phyloP scores from a whole-genome alignment of 169 alveolate genomes.

The Cryptosporidium ubiquitum region DNA sequence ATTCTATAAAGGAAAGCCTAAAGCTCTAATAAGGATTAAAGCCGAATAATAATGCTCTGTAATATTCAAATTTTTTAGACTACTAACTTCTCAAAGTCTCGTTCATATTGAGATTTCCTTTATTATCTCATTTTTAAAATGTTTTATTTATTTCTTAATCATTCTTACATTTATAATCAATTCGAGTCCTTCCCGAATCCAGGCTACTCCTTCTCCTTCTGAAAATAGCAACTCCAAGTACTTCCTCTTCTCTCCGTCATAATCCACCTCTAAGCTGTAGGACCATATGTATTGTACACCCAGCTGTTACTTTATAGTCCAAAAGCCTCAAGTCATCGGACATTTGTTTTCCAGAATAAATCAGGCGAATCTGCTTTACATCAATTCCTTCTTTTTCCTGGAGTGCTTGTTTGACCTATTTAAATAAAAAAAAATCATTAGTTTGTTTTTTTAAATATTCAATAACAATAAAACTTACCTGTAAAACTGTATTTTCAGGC shows the following conservation, averaged over 20 bases:
- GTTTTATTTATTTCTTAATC: not conserved
- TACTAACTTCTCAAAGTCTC: not conserved
- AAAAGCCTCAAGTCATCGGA: conserved; percentile 88
- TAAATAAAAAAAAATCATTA: not conserved
- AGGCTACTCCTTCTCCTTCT: no score
- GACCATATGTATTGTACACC: conserved; percentile 95
- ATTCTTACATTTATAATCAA: not conserved
- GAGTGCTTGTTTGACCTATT: conserved; percentile 87
- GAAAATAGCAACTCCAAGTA: not conserved
- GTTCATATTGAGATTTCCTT: not conserved
- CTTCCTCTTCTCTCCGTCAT: not conserved
- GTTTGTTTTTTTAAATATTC: not conserved
- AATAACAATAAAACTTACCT: no score
- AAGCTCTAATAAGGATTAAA: not conserved
- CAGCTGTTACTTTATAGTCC: conserved; percentile 94
- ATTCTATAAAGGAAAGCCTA: not conserved
- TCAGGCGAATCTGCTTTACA: conserved; percentile 89
- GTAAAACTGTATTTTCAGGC: conserved; percentile 91
- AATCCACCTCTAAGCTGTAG: conserved; percentile 92
- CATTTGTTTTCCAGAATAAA: conserved; percentile 92
- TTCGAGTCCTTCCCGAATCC: no score
- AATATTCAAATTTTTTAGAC: not conserved
- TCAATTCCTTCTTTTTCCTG: conserved; percentile 94
- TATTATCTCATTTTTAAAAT: not conserved
- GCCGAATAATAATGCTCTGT: not conserved